Conservation (phyloP, 768 basidiomycete genomes). For the Auricularia sp. region DNA sequence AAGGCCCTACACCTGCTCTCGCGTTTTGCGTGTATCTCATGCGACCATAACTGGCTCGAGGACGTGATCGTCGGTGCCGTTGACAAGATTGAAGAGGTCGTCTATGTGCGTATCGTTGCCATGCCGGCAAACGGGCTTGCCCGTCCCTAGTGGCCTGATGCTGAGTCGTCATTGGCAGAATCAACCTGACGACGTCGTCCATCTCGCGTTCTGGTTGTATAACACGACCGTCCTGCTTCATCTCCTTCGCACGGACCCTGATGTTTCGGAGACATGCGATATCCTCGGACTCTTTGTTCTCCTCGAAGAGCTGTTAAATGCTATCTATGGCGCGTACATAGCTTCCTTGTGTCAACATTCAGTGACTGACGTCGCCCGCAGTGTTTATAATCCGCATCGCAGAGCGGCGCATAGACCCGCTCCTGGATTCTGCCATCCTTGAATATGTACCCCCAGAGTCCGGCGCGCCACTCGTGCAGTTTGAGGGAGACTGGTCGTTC, state of each 20-base stretch:
- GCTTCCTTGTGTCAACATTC: constrained; percentile 5
- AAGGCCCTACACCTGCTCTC: constrained; percentile 85
- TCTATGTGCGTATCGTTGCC: constrained; percentile 59
- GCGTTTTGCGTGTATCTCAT: constrained; percentile 86
- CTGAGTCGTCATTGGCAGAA: constrained; percentile 35
- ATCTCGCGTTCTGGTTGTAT: constrained; percentile 89
- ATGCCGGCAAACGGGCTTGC: neutral
- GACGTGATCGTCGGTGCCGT: constrained; percentile 86
- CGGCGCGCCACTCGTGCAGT: constrained; percentile 75
- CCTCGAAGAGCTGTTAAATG: constrained; percentile 87
- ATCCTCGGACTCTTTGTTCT: constrained; percentile 75
- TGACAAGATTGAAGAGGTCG: constrained; percentile 83
- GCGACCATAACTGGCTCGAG: constrained; percentile 86
- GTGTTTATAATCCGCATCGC: constrained; percentile 93
- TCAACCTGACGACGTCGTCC: constrained; percentile 75
- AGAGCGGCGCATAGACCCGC: constrained; percentile 77
- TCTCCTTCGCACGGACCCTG: constrained; percentile 76
- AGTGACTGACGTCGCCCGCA: constrained; percentile 23
- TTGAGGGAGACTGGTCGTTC: constrained; percentile 95
- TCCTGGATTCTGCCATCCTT: constrained; percentile 74
- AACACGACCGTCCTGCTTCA: constrained; percentile 88
- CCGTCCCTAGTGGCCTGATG: neutral
- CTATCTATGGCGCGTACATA: constrained; percentile 67
- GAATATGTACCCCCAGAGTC: constrained; percentile 72
- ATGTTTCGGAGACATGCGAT: constrained; percentile 71